Evolutionary conservation across 225 moss, liverwort and hornwort genomes (phyloP).

Genomic region (Polytrichum commune): DNA sequence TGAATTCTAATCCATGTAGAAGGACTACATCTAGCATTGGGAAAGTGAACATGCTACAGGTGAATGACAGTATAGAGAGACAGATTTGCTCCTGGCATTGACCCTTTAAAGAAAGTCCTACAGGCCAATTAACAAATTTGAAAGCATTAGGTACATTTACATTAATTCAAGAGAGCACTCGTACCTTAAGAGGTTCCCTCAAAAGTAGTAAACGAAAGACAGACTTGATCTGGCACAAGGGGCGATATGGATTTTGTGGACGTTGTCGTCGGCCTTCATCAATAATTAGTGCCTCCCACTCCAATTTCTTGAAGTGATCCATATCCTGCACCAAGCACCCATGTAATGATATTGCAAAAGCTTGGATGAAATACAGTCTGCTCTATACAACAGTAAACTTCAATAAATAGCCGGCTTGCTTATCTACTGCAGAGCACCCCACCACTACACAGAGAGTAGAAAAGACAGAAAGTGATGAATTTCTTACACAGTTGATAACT

Average conservation of each 20-base stretch:
- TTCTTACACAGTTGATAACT: slow-evolving; percentile 63
- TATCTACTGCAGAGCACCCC: not conserved
- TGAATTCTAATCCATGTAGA: no score
- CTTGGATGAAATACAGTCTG: not conserved
- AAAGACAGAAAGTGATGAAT: not conserved
- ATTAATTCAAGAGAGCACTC: not conserved
- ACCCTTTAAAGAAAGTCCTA: no score
- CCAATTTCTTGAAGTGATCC: slow-evolving; percentile 56
- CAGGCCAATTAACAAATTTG: no score
- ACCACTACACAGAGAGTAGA: not conserved
- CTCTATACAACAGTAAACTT: no score
- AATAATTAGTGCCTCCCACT: slow-evolving; percentile 78
- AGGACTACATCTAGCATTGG: no score
- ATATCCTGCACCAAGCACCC: slow-evolving; percentile 50
- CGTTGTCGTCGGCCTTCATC: slow-evolving; percentile 79
- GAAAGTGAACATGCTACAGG: no score
- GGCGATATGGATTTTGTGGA: slow-evolving; percentile 56
- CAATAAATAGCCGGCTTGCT: not conserved
- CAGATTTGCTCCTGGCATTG: no score
- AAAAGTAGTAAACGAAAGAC: slow-evolving; percentile 64
- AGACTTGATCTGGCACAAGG: slow-evolving; percentile 57
- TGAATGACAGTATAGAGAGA: no score
- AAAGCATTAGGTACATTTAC: not conserved
- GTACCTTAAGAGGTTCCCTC: slow-evolving; percentile 81
- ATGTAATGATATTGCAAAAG: slow-evolving; percentile 10